These are phyloP conservation scores for Trichopus zeylanicus DNA, from an alignment of 116 monocot genomes.

Conservation along the genomic window DNA sequence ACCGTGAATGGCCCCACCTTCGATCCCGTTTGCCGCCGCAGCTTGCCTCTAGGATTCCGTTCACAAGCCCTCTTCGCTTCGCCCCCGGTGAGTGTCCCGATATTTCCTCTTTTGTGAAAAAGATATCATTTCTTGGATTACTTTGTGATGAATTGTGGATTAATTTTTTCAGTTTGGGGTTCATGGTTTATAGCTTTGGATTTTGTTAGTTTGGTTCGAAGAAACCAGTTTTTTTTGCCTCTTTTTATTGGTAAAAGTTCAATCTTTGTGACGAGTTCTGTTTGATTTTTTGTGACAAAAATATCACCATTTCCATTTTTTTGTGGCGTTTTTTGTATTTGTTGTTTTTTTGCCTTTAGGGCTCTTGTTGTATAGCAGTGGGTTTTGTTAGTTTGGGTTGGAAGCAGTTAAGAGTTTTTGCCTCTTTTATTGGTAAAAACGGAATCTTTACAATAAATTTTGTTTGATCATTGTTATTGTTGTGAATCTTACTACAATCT, in stretches of 20 bases:
- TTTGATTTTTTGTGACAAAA: too few species aligned
- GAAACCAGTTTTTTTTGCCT: too few species aligned
- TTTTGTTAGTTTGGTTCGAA: too few species aligned
- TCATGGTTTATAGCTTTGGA: too few species aligned
- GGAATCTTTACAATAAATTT: not conserved
- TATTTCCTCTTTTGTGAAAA: not conserved
- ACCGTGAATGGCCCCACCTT: constrained; percentile 10
- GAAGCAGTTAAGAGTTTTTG: too few species aligned
- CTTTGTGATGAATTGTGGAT: not conserved
- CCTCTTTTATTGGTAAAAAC: not conserved
- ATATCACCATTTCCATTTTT: too few species aligned
- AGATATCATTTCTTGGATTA: not conserved
- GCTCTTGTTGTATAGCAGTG: too few species aligned
- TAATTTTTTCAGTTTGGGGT: not conserved
- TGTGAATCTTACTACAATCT: not conserved
- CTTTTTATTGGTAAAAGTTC: too few species aligned
- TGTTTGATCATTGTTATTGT: not conserved
- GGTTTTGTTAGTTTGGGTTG: too few species aligned
- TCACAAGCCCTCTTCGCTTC: constrained; percentile 1
- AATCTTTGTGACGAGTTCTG: too few species aligned
- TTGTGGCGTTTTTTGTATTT: too few species aligned
- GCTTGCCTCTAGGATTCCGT: constrained; percentile 3
- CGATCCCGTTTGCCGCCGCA: not conserved
- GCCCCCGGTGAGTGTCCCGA: not conserved
- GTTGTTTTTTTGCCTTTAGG: too few species aligned